Evolutionary conservation across 176 grass and related monocot genomes (phyloP), one percentile per base, ranked within the genome.

Genomic region (Guadua angustifolia): DNA sequence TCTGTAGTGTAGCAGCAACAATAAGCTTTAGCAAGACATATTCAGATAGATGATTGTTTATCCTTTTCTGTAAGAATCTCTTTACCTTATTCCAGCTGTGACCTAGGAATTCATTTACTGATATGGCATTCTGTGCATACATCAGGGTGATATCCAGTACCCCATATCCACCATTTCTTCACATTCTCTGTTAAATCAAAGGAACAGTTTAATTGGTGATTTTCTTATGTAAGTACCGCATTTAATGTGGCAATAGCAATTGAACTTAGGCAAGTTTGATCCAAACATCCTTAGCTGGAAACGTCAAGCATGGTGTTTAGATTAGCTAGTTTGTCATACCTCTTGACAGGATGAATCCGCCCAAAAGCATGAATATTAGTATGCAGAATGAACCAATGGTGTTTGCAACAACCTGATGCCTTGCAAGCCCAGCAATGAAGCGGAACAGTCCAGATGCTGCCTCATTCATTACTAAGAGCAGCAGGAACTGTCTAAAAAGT

Each of bases 141-240:
- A 92, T 94, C 59, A 94, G 50, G 93, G 93, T 55, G 93, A 94
- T 74, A 83, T 84, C 90, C 90, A 94, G 43, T 92, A 94, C 35
- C 87, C 89, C 93, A 94, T 60, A 94, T 97, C 94, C 89, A 94
- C 87, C 91, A 94, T 81, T 91, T 90, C 47, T 97, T 97, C 49
- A 97, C 88, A 66, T 94, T 77, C 16, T 92, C 94, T 97, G 57
- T 78, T 57, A 52, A 69, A 83, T 75, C 24, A 71, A 83, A 69
- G 49, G 55, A 75, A 21, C 32, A 25, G 29, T 33, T 81, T 26
- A 67, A 43, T 74, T 67, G 13, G 8, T 40, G 19, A 67, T 51
- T 17, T 71, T 74, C 10, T 40, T 57, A 71, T 69, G 79, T 22
- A 65, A 45, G 3, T 64, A 46, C 22, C 60, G 61, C 51, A 49